phyloP scores from a whole-genome alignment of 257 asterid genomes.

The Solanum gracilifrons region DNA sequence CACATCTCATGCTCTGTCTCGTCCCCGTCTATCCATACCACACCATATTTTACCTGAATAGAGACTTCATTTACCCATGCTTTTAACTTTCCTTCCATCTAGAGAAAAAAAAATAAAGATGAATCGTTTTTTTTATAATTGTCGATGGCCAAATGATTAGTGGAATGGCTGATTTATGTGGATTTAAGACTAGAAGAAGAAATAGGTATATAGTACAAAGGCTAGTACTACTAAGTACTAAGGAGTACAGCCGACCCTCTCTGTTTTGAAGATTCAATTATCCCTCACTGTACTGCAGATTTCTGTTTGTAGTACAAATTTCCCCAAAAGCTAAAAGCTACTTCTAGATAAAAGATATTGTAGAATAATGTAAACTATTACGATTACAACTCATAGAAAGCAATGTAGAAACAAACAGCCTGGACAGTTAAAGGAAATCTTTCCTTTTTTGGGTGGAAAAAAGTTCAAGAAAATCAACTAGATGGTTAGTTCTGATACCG shows the following conservation, averaged over 20 bases:
- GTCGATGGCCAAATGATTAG: not conserved
- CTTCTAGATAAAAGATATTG: not conserved
- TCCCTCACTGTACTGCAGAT: not conserved
- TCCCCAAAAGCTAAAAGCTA: not conserved
- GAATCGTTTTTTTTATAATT: not conserved
- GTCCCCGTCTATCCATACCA: conserved; percentile 45
- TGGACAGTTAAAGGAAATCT: not conserved
- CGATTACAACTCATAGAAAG: not conserved
- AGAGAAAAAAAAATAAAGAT: not conserved
- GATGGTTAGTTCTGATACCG: not conserved
- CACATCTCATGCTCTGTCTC: conserved; percentile 66
- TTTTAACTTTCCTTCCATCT: not conserved
- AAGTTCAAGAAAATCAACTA: not conserved
- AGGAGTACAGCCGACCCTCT: not conserved
- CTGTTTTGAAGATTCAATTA: not conserved
- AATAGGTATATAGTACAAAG: not conserved
- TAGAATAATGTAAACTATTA: not conserved
- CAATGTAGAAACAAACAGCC: not conserved
- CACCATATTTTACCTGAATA: not conserved
- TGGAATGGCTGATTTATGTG: not conserved
- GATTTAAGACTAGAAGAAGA: not conserved
- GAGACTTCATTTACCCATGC: not conserved
- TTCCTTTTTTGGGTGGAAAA: not conserved
- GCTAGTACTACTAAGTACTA: conserved; percentile 1
- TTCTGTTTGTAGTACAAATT: not conserved